Evolutionary conservation across 1,284 basidiomycete species (phyloP).

Genomic region (Cryptococcus neoformans): DNA sequence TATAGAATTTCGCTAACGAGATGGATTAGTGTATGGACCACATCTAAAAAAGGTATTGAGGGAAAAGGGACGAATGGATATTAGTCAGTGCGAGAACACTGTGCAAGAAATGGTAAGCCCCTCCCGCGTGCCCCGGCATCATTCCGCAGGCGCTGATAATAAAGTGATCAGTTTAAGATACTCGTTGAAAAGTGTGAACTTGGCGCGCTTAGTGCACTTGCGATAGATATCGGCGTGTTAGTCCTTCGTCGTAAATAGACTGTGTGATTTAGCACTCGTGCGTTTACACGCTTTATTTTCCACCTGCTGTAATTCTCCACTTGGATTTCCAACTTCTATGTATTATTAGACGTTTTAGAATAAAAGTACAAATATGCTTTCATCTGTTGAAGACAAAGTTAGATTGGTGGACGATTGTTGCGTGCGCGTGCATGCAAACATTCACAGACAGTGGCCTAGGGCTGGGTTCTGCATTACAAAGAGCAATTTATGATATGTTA

Average conservation of each 20-base stretch:
- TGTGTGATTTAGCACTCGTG: too few relatives aligned
- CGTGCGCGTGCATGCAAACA: too few relatives aligned
- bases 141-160: neutral
- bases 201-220: constrained; percentile 17
- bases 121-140: neutral
- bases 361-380: too few relatives aligned
- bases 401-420: too few relatives aligned
- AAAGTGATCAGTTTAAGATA: constrained; percentile 16
- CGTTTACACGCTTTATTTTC: too few relatives aligned
- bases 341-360: too few relatives aligned
- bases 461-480: too few relatives aligned
- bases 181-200: constrained; percentile 24
- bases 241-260: constrained; percentile 4
- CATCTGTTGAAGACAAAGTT: too few relatives aligned
- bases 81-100: constrained; percentile 20
- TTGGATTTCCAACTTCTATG: too few relatives aligned
- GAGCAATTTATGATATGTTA: too few relatives aligned
- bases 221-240: constrained; percentile 22
- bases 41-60: constrained; percentile 24
- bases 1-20: neutral
- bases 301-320: too few relatives aligned
- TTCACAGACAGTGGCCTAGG: too few relatives aligned
- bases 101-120: constrained; percentile 21
- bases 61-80: constrained; percentile 21
- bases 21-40: constrained; percentile 19